Base-by-base conservation (phyloP, 2,329 filamentous ascomycete genomes). In the Juglanconis sp. region DNA sequence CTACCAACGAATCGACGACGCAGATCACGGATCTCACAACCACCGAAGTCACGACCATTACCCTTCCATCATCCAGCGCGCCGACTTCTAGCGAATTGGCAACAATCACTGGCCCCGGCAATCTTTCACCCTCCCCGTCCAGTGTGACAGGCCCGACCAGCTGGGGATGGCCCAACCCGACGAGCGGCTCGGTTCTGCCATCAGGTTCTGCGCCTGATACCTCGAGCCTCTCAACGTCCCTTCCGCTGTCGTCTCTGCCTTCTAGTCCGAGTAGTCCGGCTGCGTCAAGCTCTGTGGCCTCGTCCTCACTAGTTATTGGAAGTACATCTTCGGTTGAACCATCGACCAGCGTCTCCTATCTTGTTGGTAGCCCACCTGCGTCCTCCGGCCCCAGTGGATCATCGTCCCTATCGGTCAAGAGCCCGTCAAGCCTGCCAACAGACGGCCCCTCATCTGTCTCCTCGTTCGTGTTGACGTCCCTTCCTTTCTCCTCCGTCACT, bases 1-100 rank as follows among this genome's bases (percentile, higher is more conserved):
- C 61, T 17, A 63, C 57, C 24, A 63, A 63, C 36, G 30, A 40
- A 5, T 63, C 61, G n/a, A 63, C 61, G n/a, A 42, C 53, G 38
- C 61, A 60, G 32, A 36, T 63, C 4, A 60, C 61, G 44, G 54
- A 60, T 17, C n/a, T 55, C 5, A 60, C 57, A 3, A 61, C 54
- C 24, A 61, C 57, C 5, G 24, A 40, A 24, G 54, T 55, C 6
- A 49, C 52, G 4, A 55, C 49, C 30, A 42, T 53, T n/a, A 63
- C 54, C 24, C 9, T 54, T 11, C 51, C 50, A 35, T 47, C 57
- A 17, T 55, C 54, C 13, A 7, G 38, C 44, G 40, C 42, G 4
- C 35, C n/a, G 31, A 46, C 24, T 13, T 47, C 44, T 17, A 54
- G 7, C 36, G 31, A 31, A n/a, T 38, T 4, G 7, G 44, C 47